phyloP scores from a whole-genome alignment of 2,329 filamentous ascomycete species.

The Nothophoma quercina region DNA sequence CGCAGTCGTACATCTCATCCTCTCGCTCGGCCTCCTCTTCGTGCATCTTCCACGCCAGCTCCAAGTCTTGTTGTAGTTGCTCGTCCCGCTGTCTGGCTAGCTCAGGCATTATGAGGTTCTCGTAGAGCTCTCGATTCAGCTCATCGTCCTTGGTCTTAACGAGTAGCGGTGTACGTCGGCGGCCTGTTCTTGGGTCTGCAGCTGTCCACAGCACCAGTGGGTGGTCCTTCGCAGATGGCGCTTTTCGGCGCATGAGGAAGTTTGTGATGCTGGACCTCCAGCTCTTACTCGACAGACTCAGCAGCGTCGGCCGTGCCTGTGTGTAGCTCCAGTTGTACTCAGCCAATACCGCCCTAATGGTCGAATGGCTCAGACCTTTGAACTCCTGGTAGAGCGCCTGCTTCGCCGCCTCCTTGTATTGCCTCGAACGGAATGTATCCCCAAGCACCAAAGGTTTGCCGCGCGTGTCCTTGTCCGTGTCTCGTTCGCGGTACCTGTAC shows the following conservation, averaged over 20 bases:
- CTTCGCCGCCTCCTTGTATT: constrained; percentile 74
- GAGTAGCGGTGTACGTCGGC: constrained; percentile 66
- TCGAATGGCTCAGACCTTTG: constrained; percentile 73
- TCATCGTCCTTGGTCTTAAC: constrained; percentile 69
- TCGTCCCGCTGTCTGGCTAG: constrained; percentile 50
- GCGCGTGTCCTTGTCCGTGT: constrained; percentile 41
- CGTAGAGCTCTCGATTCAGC: constrained; percentile 59
- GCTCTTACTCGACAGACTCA: constrained; percentile 73
- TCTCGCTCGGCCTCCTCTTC: constrained; percentile 58
- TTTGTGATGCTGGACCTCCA: constrained; percentile 79
- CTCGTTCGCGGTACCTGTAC: constrained; percentile 45
- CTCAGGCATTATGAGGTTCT: constrained; percentile 53
- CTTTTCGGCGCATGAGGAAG: constrained; percentile 72
- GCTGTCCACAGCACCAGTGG: constrained; percentile 68
- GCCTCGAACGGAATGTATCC: constrained; percentile 72
- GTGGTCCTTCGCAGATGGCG: constrained; percentile 61
- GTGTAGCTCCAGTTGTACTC: constrained; percentile 83
- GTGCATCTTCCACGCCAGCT: constrained; percentile 55
- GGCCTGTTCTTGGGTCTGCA: constrained; percentile 63
- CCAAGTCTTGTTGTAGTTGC: constrained; percentile 50
- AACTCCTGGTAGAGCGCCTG: constrained; percentile 77
- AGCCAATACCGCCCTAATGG: constrained; percentile 79
- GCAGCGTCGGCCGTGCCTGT: constrained; percentile 72
- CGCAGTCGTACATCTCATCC: constrained; percentile 69
- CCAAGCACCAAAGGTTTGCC: constrained; percentile 59